Evolutionary conservation across 1,284 basidiomycete species (phyloP), one percentile per base, ranked within the genome.

Genomic region (Farysia itapuensis): DNA sequence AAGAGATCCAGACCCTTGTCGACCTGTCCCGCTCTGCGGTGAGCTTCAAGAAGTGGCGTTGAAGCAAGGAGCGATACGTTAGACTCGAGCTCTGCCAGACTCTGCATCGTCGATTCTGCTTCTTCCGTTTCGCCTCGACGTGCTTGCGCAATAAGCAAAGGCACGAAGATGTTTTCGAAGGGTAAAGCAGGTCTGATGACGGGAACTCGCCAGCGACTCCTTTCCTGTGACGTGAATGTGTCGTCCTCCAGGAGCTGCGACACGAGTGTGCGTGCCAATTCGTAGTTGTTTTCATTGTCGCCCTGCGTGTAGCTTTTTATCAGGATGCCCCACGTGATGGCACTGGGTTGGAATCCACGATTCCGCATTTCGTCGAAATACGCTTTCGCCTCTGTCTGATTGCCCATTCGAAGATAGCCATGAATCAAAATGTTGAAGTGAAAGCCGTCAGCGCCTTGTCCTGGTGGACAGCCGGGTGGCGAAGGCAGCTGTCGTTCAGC

Each of bases 401-500:
- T 79, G 1, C 84, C 82, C 0, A 71, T 61, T 15, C 85, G 84
- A 34, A 95, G 79, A 72, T 86, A 87, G 1, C 86, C 89, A 15
- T 84, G 82, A 79, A 97, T 87, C 63, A 97, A 79, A 72, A 90
- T 87, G n/a, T 90, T 90, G 58, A 90, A 83, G 37, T 86, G 81
- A 69, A 85, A 87, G 16, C 78, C 68, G 44, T 79, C 77, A 2
- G 80, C 68, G 15, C 69, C 71, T 11, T 64, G 53, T 9, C 53
- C 61, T 6, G 28, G 12, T 11, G 22, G 38, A 13, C 6, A n/a
- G 18, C 51, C 58, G 7, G 37, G 26, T 16, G 44, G 15, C 8
- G 39, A 22, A 2, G 47, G 47, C 31, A 74, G 35, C 14, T 33
- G 30, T 8, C 25, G 11, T 14, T 75, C 73, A 5, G 63, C 57